A percentile compares a stretch with the other conserved stretches of the same genome.
These are phyloP conservation scores for Teunomyces funiuensis DNA, from an alignment of 805 yeast species.

Conservation along the genomic window DNA sequence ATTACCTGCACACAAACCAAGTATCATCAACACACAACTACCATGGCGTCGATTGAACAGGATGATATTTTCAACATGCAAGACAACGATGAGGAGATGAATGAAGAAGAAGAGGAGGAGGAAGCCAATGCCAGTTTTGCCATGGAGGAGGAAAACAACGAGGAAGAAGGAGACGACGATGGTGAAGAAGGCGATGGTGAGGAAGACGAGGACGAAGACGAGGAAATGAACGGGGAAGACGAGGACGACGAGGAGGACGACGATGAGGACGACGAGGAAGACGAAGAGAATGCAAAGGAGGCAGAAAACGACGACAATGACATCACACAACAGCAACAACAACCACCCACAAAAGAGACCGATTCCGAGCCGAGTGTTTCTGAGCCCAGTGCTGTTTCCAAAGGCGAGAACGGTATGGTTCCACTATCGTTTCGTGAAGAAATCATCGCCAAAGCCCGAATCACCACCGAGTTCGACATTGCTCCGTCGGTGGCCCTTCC, in stretches of 20 bases:
- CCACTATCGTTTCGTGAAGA: conserved; percentile 21
- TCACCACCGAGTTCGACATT: conserved; percentile 63
- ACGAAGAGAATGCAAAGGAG: conserved; percentile 16
- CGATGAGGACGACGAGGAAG: conserved; percentile 14
- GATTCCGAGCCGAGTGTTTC: no score
- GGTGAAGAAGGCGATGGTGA: conserved; percentile 21
- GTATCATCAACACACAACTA: background rate
- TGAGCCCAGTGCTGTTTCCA: no score
- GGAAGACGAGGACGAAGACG: conserved; percentile 23
- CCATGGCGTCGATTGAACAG: conserved; percentile 13
- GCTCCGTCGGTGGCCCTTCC: conserved; percentile 88
- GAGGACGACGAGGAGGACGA: conserved; percentile 18
- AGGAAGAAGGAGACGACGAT: conserved; percentile 20
- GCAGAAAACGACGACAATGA: background rate
- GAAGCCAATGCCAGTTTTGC: conserved; percentile 8
- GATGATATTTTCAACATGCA: conserved; percentile 24
- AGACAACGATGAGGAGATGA: conserved; percentile 18
- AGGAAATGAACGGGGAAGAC: conserved; percentile 18
- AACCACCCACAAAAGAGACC: background rate
- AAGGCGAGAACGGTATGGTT: conserved; percentile 2
- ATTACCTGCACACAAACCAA: background rate
- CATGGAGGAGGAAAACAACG: conserved; percentile 5
- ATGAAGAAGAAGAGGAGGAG: conserved; percentile 15
- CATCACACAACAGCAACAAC: conserved; percentile 3
- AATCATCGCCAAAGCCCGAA: conserved; percentile 44